Percentiles rank a stretch among this genome's conserved stretches.
Evolutionary conservation across 2,329 filamentous ascomycete species (phyloP).

Genomic region (Pseudonectria foliicola): DNA sequence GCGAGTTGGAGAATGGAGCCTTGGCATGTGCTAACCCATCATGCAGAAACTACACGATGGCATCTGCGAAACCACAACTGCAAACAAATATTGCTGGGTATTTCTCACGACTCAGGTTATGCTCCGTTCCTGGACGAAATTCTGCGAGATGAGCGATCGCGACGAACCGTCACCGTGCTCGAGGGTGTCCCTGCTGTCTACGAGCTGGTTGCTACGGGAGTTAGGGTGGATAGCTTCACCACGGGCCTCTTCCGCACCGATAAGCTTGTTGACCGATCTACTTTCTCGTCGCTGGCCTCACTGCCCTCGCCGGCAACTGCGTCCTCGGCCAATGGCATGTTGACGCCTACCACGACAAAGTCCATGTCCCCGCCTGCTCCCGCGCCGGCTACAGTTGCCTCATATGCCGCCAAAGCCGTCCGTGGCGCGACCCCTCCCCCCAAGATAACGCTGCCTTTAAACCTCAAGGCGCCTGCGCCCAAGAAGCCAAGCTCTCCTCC

Average conservation of each 20-base stretch:
- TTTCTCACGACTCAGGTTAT: constrained; percentile 56
- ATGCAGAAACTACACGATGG: constrained; percentile 44
- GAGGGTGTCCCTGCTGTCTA: constrained; percentile 46
- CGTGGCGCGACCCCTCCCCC: constrained; percentile 36
- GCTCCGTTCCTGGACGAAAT: constrained; percentile 52
- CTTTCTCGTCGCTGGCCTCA: constrained; percentile 6
- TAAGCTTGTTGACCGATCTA: constrained; percentile 37
- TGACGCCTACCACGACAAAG: constrained; percentile 19
- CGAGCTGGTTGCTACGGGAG: constrained; percentile 40
- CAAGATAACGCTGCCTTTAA: constrained; percentile 31
- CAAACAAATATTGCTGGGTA: constrained; percentile 53
- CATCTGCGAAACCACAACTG: constrained; percentile 55
- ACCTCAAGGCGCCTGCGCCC: constrained; percentile 16
- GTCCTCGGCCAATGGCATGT: constrained; percentile 3
- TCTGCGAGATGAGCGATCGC: constrained; percentile 35
- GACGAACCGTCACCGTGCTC: constrained; percentile 43
- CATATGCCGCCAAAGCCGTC: constrained; percentile 39
- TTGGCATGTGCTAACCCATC: constrained; percentile 6
- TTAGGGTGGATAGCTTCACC: constrained; percentile 40
- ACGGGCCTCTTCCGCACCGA: constrained; percentile 46
- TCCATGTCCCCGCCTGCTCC: constrained; percentile 14
- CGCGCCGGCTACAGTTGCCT: constrained; percentile 11
- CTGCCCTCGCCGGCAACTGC: constrained; percentile 6
- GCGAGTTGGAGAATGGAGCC: neutral
- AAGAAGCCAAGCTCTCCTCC: constrained; percentile 22